Evolutionary conservation across 2,329 filamentous ascomycete species (phyloP).

Genomic region (Claviceps humidiphila): DNA sequence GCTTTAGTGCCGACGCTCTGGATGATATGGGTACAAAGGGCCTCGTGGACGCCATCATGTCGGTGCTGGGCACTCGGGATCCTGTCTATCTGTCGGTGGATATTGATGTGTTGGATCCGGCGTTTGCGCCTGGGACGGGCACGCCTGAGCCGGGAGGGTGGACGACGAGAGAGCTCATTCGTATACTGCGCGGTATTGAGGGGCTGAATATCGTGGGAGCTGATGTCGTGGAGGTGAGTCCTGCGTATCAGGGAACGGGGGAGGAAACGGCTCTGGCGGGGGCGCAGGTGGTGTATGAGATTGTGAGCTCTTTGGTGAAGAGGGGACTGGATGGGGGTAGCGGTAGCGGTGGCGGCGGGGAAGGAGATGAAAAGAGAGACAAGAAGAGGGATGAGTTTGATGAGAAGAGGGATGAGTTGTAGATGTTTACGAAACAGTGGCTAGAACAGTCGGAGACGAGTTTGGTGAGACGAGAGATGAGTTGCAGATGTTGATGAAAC

Average conservation of each 20-base stretch:
- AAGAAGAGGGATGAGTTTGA: slow-evolving; percentile 24
- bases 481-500: slow-evolving; percentile 13
- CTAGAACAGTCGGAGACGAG: not conserved
- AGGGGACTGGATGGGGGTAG: slow-evolving; percentile 19
- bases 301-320: slow-evolving; percentile 66
- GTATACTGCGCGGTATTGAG: slow-evolving; percentile 71
- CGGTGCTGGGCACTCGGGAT: slow-evolving; percentile 57
- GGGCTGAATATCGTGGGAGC: slow-evolving; percentile 74
- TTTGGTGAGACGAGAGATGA: slow-evolving; percentile 22
- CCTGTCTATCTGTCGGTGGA: slow-evolving; percentile 72
- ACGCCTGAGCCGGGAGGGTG: slow-evolving; percentile 86
- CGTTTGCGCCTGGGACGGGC: slow-evolving; percentile 57
- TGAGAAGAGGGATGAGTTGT: slow-evolving; percentile 28
- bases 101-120: slow-evolving; percentile 75
- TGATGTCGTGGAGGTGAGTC: slow-evolving; percentile 75
- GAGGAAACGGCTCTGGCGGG: slow-evolving; percentile 75
- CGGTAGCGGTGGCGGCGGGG: slow-evolving; percentile 15
- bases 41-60: slow-evolving; percentile 57
- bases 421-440: too few relatives aligned
- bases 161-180: slow-evolving; percentile 78
- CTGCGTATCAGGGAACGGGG: slow-evolving; percentile 66
- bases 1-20: slow-evolving; percentile 71
- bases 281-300: slow-evolving; percentile 73
- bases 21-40: slow-evolving; percentile 66
- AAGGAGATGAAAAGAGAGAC: slow-evolving; percentile 15